Evolutionary conservation across 495 filamentous ascomycete species (phyloP), one percentile per base, ranked within the genome.

Genomic region (Rusavskia elegans): DNA sequence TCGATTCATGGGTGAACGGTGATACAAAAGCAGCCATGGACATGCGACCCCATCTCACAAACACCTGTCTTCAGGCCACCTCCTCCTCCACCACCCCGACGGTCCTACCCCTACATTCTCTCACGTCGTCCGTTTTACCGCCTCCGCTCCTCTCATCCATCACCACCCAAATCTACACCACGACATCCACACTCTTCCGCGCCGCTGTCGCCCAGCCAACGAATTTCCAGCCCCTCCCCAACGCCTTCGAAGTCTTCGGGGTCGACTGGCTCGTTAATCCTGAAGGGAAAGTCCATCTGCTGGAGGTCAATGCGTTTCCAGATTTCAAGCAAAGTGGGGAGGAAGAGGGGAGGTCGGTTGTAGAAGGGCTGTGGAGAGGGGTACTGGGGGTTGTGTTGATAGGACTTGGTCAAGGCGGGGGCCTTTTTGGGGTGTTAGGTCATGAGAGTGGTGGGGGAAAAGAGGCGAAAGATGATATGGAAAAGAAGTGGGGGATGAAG

Each of bases 251-350:
- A 72, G 66, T 95, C 21, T 98, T 84, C 61, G 92, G 92, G 1
- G 59, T 97, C 23, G 92, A 98, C 61, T 98, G 93, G 62, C 58
- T 98, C 55, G 81, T 95, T 13, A 86, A 89, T 63, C 74, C 64
- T 5, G 45, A 55, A 4, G 80, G 79, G 0, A 72, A 53, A 3
- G 76, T 79, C 20, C 95, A 77, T 74, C 65, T 97, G 60, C 64
- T 98, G 49, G 92, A 98, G 71, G 76, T 94, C n/a, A 98, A 98
- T 68, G 84, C 90, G 1, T 98, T 89, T 65, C 92, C 92, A 44
- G 92, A 98, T 66, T 96, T 96, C 60, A 78, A 66, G 60, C 90
- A 96, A 76, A 27, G 25, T 95, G 87, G 13, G 90, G 92, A 2
- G 79, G 77, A 11, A 77, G 81, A 46, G 64, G 87, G 53, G 80